These are phyloP conservation scores for Alloascoidea hylecoeti DNA, from an alignment of 805 yeast genomes.

Conservation along the genomic window DNA sequence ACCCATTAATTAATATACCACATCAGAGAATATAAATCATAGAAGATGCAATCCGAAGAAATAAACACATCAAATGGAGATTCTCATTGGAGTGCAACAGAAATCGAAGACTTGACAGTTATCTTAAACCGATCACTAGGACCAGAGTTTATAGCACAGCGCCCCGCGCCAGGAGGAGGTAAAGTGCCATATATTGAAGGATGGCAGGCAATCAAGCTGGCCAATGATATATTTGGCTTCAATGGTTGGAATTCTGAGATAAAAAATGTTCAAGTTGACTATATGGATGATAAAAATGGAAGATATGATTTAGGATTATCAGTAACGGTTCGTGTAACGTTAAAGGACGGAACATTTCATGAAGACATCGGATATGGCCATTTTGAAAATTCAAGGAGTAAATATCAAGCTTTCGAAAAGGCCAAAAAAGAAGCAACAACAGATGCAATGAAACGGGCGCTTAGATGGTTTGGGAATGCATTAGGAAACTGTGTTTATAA, in stretches of 20 bases:
- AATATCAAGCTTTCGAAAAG: conserved; percentile 62
- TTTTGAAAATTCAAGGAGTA: conserved; percentile 30
- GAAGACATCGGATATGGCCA: conserved; percentile 61
- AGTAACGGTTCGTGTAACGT: conserved; percentile 38
- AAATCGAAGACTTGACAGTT: conserved; percentile 10
- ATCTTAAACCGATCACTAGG: conserved; percentile 27
- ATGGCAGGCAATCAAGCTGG: conserved; percentile 55
- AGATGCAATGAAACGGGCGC: conserved; percentile 66
- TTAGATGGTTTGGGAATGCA: conserved; percentile 69
- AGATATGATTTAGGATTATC: conserved; percentile 17
- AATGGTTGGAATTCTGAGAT: conserved; percentile 69
- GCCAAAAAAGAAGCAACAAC: conserved; percentile 80
- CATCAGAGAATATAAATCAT: too few species aligned
- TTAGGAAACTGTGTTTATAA: conserved; percentile 35
- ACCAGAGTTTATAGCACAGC: conserved; percentile 43
- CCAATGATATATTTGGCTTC: conserved; percentile 67
- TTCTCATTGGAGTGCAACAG: conserved; percentile 10
- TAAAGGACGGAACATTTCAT: conserved; percentile 62
- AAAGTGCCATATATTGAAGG: conserved; percentile 57
- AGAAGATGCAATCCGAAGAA: too few species aligned
- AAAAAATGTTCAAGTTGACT: conserved; percentile 41
- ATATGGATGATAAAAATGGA: conserved; percentile 21
- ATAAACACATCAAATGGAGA: too few species aligned
- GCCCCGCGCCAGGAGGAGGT: conserved; percentile 45
- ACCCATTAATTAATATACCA: too few species aligned